Evolutionary conservation across 2,329 filamentous ascomycete genomes (phyloP).

Genomic region (Pestalotiopsis sp.): DNA sequence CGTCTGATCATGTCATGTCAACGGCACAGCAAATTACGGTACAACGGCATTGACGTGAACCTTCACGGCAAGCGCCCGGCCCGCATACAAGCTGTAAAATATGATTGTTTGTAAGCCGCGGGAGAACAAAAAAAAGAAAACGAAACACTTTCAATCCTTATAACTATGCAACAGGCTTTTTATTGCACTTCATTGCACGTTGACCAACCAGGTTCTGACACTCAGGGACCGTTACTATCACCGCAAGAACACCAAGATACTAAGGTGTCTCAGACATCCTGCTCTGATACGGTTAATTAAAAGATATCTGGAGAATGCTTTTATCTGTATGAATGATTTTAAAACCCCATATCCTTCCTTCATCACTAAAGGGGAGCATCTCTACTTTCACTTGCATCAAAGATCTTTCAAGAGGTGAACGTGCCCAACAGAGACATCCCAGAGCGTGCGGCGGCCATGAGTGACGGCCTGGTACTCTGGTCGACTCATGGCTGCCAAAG

Average conservation of each 20-base stretch:
- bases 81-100: not conserved
- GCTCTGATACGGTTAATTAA: no score
- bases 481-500: not conserved
- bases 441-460: constrained; percentile 1
- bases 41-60: not conserved
- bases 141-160: no score
- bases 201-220: no score
- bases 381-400: not conserved
- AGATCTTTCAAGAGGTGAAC: constrained; percentile 5
- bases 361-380: not conserved
- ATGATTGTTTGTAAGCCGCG: not conserved
- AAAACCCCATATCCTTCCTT: no score
- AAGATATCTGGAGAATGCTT: no score
- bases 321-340: no score
- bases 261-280: no score
- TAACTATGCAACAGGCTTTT: not conserved
- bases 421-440: constrained; percentile 8
- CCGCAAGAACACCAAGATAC: no score
- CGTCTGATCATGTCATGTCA: not conserved
- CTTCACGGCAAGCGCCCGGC: not conserved
- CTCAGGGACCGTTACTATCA: no score
- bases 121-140: no score
- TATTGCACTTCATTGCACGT: no score
- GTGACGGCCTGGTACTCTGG: constrained; percentile 3
- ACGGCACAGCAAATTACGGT: not conserved